These are phyloP conservation scores for Colletotrichum camelliae DNA, from an alignment of 2,329 filamentous ascomycete genomes.

Conservation along the genomic window DNA sequence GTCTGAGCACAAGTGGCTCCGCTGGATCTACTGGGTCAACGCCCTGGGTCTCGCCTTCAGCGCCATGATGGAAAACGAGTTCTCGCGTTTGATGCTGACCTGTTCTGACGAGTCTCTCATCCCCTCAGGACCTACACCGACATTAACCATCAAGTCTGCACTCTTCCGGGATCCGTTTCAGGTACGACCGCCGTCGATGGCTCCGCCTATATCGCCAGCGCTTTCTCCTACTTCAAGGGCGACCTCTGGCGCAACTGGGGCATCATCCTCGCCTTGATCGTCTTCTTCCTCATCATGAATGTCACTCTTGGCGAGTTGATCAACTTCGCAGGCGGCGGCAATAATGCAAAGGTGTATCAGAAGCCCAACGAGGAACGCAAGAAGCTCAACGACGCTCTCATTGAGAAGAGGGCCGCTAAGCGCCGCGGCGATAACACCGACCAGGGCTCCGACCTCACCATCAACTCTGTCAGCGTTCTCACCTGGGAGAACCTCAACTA, in stretches of 20 bases:
- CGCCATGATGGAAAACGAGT: slow-evolving; percentile 87
- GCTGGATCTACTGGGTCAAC: slow-evolving; percentile 84
- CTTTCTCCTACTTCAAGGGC: slow-evolving; percentile 68
- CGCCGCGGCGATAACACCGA: slow-evolving; percentile 50
- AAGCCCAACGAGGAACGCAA: slow-evolving; percentile 72
- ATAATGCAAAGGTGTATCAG: slow-evolving; percentile 77
- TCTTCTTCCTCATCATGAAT: slow-evolving; percentile 77
- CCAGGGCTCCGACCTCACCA: slow-evolving; percentile 55
- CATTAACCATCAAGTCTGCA: slow-evolving; percentile 81
- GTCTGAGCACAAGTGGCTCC: slow-evolving; percentile 74
- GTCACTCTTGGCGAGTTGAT: slow-evolving; percentile 80
- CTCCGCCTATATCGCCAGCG: slow-evolving; percentile 69
- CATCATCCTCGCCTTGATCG: slow-evolving; percentile 78
- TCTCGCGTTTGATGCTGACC: slow-evolving; percentile 69
- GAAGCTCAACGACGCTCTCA: slow-evolving; percentile 67
- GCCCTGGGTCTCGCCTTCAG: slow-evolving; percentile 77
- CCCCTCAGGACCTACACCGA: slow-evolving; percentile 74
- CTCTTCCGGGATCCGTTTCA: slow-evolving; percentile 72
- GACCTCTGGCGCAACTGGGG: slow-evolving; percentile 86
- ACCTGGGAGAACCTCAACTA: slow-evolving; percentile 91
- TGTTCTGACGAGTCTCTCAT: slow-evolving; percentile 74
- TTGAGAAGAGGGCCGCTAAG: slow-evolving; percentile 62
- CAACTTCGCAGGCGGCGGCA: slow-evolving; percentile 81
- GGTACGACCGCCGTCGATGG: slow-evolving; percentile 71
- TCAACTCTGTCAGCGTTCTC: slow-evolving; percentile 69